Base-by-base conservation (phyloP, 805 yeast genomes). In the Lachancea kluyveri region DNA sequence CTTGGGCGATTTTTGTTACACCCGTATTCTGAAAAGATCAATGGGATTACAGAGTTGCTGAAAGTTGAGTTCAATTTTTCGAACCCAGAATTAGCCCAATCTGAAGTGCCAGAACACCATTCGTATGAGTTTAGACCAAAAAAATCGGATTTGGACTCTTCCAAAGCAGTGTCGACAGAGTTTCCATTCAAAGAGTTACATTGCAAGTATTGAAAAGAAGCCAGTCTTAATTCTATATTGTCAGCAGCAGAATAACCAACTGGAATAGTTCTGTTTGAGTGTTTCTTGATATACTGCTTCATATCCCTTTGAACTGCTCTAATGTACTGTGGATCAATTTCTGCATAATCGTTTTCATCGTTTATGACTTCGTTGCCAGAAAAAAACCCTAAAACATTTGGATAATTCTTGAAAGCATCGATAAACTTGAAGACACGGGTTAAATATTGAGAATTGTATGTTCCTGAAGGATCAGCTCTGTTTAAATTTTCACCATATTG, bases 221-320 rank as follows among this genome's bases (percentile, higher is more conserved):
- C 80, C 29, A 73, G 60, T 48, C 95, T 74, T 50, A 83, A 70
- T 26, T 69, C 70, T 33, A 62, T 65, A 40, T 77, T 87, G 48
- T 84, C 95, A 11, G 96, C 96, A 28, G 96, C 95, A 6, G 95
- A 81, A 60, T 88, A 88, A 20, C 96, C 96, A n/a, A 87, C 95
- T 4, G 95, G 96, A 37, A 88, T 79, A 6, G 76, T 60, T 57
- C 96, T 74, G 52, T 81, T 71, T 11, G 79, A 66, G 46, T 80
- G 76, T 35, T 71, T 64, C 17, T 71, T 62, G 41, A 88, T 79
- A 63, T 83, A 88, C 45, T 73, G 74, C 62, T 85, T 88, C 76
- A 86, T 77, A 57, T 88, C 97, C 56, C 97, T 82, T 56, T 85
- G 90, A 21, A 86, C 79, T 8, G 96, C 95, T 59, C 94, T 79